phyloP scores from a whole-genome alignment of 257 asterid species.

The Fraxinus americana region DNA sequence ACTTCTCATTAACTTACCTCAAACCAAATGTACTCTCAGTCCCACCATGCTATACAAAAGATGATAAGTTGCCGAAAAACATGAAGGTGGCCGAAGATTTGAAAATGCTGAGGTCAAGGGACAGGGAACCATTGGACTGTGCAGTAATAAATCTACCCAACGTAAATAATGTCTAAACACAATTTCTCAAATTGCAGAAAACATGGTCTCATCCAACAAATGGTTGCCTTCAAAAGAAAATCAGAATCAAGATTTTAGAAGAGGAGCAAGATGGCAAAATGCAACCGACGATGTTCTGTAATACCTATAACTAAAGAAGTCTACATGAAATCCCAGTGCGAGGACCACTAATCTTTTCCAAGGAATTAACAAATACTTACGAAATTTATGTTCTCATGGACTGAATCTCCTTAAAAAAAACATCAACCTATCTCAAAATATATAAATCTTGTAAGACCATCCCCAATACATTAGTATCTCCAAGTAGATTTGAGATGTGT shows the following conservation, averaged over 20 bases:
- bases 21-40: constrained; percentile 36
- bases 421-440: constrained; percentile 11
- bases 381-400: constrained; percentile 14
- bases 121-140: constrained; percentile 40
- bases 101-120: constrained; percentile 36
- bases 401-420: constrained; percentile 7
- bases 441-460: constrained; percentile 9
- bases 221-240: background rate
- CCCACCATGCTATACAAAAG: constrained; percentile 46
- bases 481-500: background rate
- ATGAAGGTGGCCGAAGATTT: constrained; percentile 40
- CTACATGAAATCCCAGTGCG: constrained; percentile 11
- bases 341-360: constrained; percentile 19
- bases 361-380: background rate
- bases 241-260: background rate
- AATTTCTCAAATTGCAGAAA: constrained; percentile 28
- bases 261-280: constrained; percentile 5
- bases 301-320: constrained; percentile 2
- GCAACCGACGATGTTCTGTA: background rate
- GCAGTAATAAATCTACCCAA: constrained; percentile 57
- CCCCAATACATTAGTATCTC: background rate
- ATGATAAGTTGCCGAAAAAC: constrained; percentile 41
- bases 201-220: constrained; percentile 20
- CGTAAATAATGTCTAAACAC: constrained; percentile 34
- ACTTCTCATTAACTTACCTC: constrained; percentile 47